These are phyloP conservation scores for Colletotrichum cuscutae DNA, from an alignment of 2,329 filamentous ascomycete genomes.

Conservation along the genomic window DNA sequence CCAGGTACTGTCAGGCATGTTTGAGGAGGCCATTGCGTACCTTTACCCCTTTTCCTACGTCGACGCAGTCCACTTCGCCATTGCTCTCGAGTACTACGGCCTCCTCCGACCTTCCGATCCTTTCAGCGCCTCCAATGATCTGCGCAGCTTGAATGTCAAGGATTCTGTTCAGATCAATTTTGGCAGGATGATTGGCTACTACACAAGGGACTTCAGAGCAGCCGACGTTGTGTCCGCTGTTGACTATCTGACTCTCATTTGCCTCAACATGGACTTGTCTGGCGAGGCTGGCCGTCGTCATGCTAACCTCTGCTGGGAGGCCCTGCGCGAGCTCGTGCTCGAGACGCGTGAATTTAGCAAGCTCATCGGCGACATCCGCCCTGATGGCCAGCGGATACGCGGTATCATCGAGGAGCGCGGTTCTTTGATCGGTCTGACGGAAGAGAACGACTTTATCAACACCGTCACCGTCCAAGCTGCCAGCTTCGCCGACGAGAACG, in stretches of 20 bases:
- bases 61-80: conserved; percentile 93
- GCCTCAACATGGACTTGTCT: conserved; percentile 85
- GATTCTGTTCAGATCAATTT: conserved; percentile 89
- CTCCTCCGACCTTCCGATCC: conserved; percentile 89
- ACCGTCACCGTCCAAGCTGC: conserved; percentile 95
- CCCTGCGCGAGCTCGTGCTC: conserved; percentile 91
- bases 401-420: conserved; percentile 90
- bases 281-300: conserved; percentile 81
- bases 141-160: conserved; percentile 73
- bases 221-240: conserved; percentile 90
- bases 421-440: conserved; percentile 80
- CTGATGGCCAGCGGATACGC: conserved; percentile 84
- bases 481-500: conserved; percentile 92
- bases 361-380: conserved; percentile 88
- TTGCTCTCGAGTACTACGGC: conserved; percentile 89
- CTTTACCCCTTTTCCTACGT: conserved; percentile 92
- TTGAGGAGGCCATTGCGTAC: conserved; percentile 91
- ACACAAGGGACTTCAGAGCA: conserved; percentile 94
- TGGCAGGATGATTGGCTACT: conserved; percentile 91
- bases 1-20: conserved; percentile 90
- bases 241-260: conserved; percentile 92
- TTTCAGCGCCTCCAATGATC: conserved; percentile 76
- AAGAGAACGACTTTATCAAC: conserved; percentile 86
- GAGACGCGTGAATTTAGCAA: conserved; percentile 97
- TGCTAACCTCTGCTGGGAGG: conserved; percentile 87